Evolutionary conservation across 176 grass and related monocot species (phyloP), one percentile per base, ranked within the genome.

Genomic region (Luzula sylvatica): DNA sequence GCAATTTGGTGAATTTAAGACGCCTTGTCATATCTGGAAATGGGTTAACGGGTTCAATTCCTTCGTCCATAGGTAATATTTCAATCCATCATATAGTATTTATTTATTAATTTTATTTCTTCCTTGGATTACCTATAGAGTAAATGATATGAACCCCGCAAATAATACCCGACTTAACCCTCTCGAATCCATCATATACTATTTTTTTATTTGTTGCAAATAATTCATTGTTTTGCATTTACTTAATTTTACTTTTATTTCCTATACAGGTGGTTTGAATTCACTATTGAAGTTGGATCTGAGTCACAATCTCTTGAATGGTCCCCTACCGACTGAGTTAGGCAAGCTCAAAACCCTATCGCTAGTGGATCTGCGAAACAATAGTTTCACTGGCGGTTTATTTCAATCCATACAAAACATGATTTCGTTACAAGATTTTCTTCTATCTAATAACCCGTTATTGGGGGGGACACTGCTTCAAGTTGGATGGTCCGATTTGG

Each of bases 221-320:
- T 50, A 46, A 86, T 83, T 56, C 39, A 1, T 46, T 74, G 78
- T 54, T 73, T 65, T 15, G 90, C 81, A 42, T 64, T 69, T 72
- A 81, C n/a, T n/a, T n/a, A 1, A 0, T 35, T 35, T 35, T 35
- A 35, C 30, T 35, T 35, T 90, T 12, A 81, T 82, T 82, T 38
- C 39, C 2, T 82, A 72, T 19, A 72, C 79, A 79, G 78, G 78
- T 70, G 46, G 50, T 5, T 61, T 87, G 7, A 78, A 9, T 11
- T 78, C 82, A 41, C 81, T 99, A 13, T 70, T 92, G 5, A 87
- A 87, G 68, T 67, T 99, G 56, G 93, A 99, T 46, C 38, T 99
- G 17, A 99, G 81, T 70, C 82, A 64, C 75, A 99, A 99, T 46
- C 35, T 5, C 0, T 62, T 98, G 5, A 44, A 75, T 0, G 78